Evolutionary conservation across 2,329 filamentous ascomycete genomes (phyloP).

Genomic region (Aspergillus aculeatinus): DNA sequence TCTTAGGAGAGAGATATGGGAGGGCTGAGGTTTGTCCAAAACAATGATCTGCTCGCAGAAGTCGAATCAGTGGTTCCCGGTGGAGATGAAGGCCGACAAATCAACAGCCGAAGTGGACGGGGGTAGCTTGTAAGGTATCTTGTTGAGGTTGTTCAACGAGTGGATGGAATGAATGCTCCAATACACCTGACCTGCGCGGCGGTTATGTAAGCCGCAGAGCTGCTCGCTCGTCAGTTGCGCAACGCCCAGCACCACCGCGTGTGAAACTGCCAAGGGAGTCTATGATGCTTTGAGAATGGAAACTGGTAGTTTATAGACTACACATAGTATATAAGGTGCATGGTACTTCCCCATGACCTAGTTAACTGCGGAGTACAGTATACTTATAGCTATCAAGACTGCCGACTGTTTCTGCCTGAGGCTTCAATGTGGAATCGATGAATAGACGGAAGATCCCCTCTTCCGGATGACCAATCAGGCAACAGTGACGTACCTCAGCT

Average conservation of each 20-base stretch:
- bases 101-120: neutral
- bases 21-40: neutral
- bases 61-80: neutral
- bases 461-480: slow-evolving; percentile 39
- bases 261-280: neutral
- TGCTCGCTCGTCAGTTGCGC: neutral
- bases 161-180: slow-evolving; percentile 1
- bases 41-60: neutral
- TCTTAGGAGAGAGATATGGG: neutral
- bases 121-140: neutral
- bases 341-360: too few species aligned
- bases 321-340: too few species aligned
- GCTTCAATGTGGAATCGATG: too few species aligned
- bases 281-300: neutral
- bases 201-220: slow-evolving; percentile 19
- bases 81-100: neutral
- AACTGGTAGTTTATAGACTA: too few species aligned
- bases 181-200: slow-evolving; percentile 10
- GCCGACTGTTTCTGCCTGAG: too few species aligned
- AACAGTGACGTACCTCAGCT: slow-evolving; percentile 36
- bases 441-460: slow-evolving; percentile 24
- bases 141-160: neutral
- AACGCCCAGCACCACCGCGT: neutral
- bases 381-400: too few species aligned
- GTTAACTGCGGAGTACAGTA: too few species aligned